Conservation (phyloP, 2,329 filamentous ascomycete species). For the Alternaria dauci region DNA sequence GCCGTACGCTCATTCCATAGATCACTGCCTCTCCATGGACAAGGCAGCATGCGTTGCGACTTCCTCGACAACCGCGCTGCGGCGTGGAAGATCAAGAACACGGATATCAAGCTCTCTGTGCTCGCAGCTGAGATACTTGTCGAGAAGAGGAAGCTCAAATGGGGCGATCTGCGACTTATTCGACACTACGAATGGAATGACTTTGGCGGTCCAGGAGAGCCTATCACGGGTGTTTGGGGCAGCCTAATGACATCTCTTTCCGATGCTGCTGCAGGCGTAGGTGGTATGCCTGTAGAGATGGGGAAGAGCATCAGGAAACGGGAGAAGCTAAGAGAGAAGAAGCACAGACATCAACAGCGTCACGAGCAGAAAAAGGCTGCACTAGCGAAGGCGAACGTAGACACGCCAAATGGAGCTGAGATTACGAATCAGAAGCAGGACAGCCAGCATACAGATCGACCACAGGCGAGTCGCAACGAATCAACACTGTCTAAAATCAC, state of each 20-base stretch:
- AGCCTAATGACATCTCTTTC: constrained; percentile 68
- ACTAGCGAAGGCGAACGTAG: constrained; percentile 29
- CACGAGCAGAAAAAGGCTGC: constrained; percentile 38
- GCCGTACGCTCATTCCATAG: constrained; percentile 73
- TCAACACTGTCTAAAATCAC: constrained; percentile 43
- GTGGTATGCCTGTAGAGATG: constrained; percentile 69
- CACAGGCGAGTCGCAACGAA: constrained; percentile 29
- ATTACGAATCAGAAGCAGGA: constrained; percentile 10
- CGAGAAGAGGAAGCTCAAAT: constrained; percentile 67
- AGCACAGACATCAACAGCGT: constrained; percentile 48
- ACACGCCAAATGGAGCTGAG: constrained; percentile 16
- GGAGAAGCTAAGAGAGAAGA: constrained; percentile 60
- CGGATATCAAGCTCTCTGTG: constrained; percentile 67
- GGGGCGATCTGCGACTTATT: constrained; percentile 69
- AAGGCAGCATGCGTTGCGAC: constrained; percentile 67
- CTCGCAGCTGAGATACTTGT: constrained; percentile 72
- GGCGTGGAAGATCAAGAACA: constrained; percentile 71
- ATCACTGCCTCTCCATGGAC: constrained; percentile 60
- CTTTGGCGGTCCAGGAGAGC: constrained; percentile 78
- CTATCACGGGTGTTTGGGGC: constrained; percentile 71
- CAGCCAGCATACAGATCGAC: constrained; percentile 19
- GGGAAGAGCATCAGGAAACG: constrained; percentile 66
- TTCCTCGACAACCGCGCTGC: constrained; percentile 70
- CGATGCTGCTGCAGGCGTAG: constrained; percentile 69
- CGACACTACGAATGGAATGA: constrained; percentile 79